A percentile compares a stretch with the other conserved stretches of the same genome.
Evolutionary conservation across 78 protist genomes (phyloP).

Genomic region (Tieghemostelium lacteum): DNA sequence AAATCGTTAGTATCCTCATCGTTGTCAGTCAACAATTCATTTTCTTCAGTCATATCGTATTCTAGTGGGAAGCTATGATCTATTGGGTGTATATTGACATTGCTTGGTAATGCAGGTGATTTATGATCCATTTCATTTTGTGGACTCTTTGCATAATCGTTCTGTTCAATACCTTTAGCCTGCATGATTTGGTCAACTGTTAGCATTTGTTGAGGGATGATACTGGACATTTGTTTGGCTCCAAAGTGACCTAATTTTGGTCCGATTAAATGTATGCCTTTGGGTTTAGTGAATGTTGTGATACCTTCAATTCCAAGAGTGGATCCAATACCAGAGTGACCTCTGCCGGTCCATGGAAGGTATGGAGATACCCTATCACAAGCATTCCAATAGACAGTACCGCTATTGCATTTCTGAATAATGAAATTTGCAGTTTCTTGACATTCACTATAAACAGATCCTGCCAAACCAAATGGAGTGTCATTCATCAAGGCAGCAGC

Average conservation of each 20-base stretch:
- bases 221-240: background rate
- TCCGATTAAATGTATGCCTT: constrained; percentile 59
- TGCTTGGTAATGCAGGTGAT: too few species aligned
- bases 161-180: too few species aligned
- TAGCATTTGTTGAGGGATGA: constrained; percentile 12
- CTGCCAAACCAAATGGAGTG: constrained; percentile 72
- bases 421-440: constrained; percentile 34
- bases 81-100: too few species aligned
- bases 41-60: too few species aligned
- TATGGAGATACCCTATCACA: constrained; percentile 79
- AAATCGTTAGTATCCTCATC: too few species aligned
- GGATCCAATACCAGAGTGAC: constrained; percentile 63
- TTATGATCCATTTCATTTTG: too few species aligned
- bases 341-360: constrained; percentile 81
- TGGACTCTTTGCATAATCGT: too few species aligned
- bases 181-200: too few species aligned
- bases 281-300: constrained; percentile 35
- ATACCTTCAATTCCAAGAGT: constrained; percentile 80
- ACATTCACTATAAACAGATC: constrained; percentile 42
- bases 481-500: constrained; percentile 72
- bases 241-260: constrained; percentile 7
- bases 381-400: constrained; percentile 83
- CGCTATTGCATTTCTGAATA: constrained; percentile 42
- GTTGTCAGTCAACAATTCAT: too few species aligned
- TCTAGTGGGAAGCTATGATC: too few species aligned